Percentiles rank a stretch among this genome's conserved stretches.
Conservation (phyloP, 1,284 basidiomycete species). For the Puccinia polysora region DNA sequence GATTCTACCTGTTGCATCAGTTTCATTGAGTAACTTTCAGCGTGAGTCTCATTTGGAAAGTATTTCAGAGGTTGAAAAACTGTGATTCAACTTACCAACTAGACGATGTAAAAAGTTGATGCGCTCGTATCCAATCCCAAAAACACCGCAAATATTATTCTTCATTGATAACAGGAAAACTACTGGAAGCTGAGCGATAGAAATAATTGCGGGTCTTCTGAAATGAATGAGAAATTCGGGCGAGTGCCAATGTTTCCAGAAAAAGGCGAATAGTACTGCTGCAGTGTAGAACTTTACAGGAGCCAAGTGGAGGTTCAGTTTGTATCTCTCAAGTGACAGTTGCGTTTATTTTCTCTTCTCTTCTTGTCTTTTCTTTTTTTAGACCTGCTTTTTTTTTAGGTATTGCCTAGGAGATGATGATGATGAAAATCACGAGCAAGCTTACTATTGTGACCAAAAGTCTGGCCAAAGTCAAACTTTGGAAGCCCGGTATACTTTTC, state of each 20-base stretch:
- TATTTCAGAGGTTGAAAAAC: neutral
- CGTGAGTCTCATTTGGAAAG: neutral
- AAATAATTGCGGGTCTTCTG: slow-evolving; percentile 32
- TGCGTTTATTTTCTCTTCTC: too few relatives aligned
- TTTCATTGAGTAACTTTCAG: too few relatives aligned
- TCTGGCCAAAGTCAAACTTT: slow-evolving; percentile 16
- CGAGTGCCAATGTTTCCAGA: slow-evolving; percentile 1
- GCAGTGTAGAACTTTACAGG: neutral
- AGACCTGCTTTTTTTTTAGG: neutral
- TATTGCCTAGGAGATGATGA: neutral
- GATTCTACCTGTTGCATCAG: neutral
- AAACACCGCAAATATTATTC: slow-evolving; percentile 30
- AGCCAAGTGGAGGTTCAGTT: too few relatives aligned
- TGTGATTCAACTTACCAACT: slow-evolving; percentile 25
- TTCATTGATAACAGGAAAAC: slow-evolving; percentile 39
- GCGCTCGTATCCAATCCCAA: slow-evolving; percentile 23
- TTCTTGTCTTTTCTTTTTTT: too few relatives aligned
- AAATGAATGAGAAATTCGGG: slow-evolving; percentile 8
- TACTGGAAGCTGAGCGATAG: slow-evolving; percentile 27
- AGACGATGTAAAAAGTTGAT: slow-evolving; percentile 39
- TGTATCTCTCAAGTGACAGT: too few relatives aligned
- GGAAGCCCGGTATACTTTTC: slow-evolving; percentile 3
- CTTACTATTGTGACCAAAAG: slow-evolving; percentile 16
- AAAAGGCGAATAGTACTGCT: neutral
- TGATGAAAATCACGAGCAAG: neutral